A percentile compares a stretch with the other conserved stretches of the same genome.
These are phyloP conservation scores for Coemansia sp. DNA, from an alignment of 192 early-diverging fungal species.

Conservation along the genomic window DNA sequence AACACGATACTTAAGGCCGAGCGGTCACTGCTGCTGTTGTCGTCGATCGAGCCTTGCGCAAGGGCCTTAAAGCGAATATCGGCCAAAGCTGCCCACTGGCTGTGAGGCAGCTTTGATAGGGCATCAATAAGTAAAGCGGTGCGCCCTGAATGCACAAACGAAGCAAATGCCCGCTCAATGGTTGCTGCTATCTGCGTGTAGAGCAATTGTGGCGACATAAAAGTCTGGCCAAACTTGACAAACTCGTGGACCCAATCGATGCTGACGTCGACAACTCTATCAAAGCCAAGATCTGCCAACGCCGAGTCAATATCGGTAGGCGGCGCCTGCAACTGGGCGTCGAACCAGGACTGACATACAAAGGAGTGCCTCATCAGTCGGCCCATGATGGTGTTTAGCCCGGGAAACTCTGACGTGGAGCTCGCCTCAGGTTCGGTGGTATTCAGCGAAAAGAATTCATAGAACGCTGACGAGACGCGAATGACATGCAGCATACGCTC, in stretches of 20 bases:
- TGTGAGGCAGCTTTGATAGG: slow-evolving; percentile 5
- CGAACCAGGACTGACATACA: slow-evolving; percentile 12
- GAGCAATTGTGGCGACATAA: slow-evolving; percentile 16
- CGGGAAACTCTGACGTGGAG: background rate
- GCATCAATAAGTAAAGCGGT: background rate
- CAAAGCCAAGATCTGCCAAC: background rate
- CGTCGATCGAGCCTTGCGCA: background rate
- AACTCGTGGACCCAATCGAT: slow-evolving; percentile 39
- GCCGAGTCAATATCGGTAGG: background rate
- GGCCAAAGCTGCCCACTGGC: slow-evolving; percentile 26
- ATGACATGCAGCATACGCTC: slow-evolving; percentile 16
- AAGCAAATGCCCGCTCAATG: slow-evolving; percentile 9
- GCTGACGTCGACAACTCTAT: background rate
- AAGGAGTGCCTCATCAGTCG: slow-evolving; percentile 28
- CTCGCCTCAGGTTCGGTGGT: slow-evolving; percentile 10
- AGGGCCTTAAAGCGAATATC: background rate
- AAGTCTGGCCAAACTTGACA: slow-evolving; percentile 1
- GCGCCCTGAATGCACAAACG: background rate
- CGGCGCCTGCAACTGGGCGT: slow-evolving; percentile 11
- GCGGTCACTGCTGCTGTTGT: background rate
- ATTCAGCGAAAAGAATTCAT: slow-evolving; percentile 37
- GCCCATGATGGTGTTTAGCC: background rate
- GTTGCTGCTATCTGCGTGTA: slow-evolving; percentile 23
- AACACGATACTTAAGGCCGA: slow-evolving; percentile 26
- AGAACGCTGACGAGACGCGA: slow-evolving; percentile 21